Evolutionary conservation across 163 green algal genomes (phyloP).

Genomic region (Scenedesmus sp.): DNA sequence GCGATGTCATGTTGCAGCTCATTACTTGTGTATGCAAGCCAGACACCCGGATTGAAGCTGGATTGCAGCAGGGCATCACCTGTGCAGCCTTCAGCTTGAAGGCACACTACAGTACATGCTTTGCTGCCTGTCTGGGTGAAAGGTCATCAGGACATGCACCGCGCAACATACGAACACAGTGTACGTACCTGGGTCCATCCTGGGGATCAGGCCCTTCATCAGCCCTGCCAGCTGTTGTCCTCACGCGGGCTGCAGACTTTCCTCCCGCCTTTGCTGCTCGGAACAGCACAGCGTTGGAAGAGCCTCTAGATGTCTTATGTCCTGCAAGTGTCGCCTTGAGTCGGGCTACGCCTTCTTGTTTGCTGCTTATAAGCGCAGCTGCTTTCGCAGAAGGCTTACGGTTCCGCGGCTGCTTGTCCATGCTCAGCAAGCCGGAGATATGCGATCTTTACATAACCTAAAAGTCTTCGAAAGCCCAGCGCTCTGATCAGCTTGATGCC

Average conservation of each 20-base stretch:
- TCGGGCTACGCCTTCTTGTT: background rate
- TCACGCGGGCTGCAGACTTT: background rate
- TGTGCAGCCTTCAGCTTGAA: no score
- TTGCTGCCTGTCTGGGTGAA: no score
- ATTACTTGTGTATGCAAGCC: no score
- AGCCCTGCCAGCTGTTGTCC: background rate
- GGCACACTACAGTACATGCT: no score
- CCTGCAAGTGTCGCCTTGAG: background rate
- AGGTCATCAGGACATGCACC: no score
- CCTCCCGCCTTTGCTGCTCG: background rate
- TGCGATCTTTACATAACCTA: background rate
- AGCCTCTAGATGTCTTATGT: background rate
- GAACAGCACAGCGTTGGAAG: background rate
- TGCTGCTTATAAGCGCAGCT: background rate
- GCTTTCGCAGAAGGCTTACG: background rate
- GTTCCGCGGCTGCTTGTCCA: background rate
- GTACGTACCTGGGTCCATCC: background rate
- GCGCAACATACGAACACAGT: background rate
- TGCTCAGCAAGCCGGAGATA: background rate
- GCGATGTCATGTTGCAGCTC: no score
- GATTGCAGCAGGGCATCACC: no score
- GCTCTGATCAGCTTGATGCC: background rate
- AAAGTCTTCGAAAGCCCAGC: no score
- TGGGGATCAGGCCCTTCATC: no score
- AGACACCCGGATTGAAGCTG: no score